These are phyloP conservation scores for Aspergillus sclerotioniger DNA, from an alignment of 495 filamentous ascomycete species.

Conservation along the genomic window DNA sequence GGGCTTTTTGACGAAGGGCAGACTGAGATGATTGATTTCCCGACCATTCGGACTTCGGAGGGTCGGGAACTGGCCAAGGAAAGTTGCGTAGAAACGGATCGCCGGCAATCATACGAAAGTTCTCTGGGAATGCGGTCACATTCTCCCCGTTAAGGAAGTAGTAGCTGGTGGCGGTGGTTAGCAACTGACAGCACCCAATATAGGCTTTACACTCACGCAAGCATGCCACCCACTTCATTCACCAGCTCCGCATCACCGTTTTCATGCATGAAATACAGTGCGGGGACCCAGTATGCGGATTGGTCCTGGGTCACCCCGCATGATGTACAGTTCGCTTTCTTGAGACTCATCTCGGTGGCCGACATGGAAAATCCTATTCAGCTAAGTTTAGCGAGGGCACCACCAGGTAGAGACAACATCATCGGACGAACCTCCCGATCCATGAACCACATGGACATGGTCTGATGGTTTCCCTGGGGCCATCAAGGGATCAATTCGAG, in stretches of 20 bases:
- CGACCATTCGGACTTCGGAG: constrained; percentile 69
- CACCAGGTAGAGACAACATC: not conserved
- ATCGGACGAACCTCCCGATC: constrained; percentile 50
- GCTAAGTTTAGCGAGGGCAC: not conserved
- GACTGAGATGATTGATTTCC: constrained; percentile 57
- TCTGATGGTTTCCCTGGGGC: constrained; percentile 41
- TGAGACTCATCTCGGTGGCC: constrained; percentile 41
- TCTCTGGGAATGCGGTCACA: constrained; percentile 71
- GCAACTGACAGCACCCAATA: not conserved
- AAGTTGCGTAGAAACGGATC: constrained; percentile 68
- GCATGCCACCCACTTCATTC: constrained; percentile 55
- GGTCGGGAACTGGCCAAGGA: constrained; percentile 65
- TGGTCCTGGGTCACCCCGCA: constrained; percentile 59
- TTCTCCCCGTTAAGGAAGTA: constrained; percentile 66
- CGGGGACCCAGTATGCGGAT: constrained; percentile 63
- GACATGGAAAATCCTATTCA: constrained; percentile 48
- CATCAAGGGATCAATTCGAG: constrained; percentile 55
- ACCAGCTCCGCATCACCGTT: constrained; percentile 58
- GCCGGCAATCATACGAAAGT: constrained; percentile 86
- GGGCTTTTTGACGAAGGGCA: constrained; percentile 71
- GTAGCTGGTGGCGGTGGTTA: constrained; percentile 50
- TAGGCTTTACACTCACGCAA: constrained; percentile 41
- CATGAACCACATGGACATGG: constrained; percentile 54
- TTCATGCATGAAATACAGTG: constrained; percentile 53
- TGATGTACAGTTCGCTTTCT: constrained; percentile 51